phyloP scores from a whole-genome alignment of 176 grass and related monocot genomes.

The Oryza officinalis region DNA sequence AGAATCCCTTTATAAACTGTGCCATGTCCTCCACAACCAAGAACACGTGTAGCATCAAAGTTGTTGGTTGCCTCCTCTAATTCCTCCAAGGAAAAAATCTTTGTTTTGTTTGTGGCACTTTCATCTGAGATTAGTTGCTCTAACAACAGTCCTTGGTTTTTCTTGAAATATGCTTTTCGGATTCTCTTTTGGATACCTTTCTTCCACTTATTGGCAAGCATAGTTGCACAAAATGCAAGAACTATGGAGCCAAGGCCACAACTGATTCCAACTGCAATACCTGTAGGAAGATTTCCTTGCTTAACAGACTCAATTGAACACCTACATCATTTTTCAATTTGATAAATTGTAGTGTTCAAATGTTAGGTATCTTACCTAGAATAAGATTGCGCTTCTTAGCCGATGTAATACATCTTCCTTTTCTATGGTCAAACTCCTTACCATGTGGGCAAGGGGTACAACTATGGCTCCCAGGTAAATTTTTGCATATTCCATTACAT shows the following conservation, averaged over 20 bases:
- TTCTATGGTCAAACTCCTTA: background rate
- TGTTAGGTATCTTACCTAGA: background rate
- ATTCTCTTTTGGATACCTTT: background rate
- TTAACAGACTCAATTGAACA: no score
- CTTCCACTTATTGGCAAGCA: background rate
- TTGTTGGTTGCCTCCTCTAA: slow-evolving; percentile 39
- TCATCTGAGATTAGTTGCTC: slow-evolving; percentile 17
- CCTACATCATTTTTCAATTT: background rate
- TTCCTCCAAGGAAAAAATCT: slow-evolving; percentile 40
- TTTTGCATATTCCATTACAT: background rate
- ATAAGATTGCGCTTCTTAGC: background rate
- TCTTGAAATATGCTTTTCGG: background rate
- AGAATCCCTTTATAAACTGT: background rate
- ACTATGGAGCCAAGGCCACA: background rate
- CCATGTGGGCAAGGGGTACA: background rate
- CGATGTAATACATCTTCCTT: background rate
- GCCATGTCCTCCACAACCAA: slow-evolving; percentile 26
- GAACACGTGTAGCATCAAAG: slow-evolving; percentile 24
- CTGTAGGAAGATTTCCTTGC: background rate
- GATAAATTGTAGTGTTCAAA: background rate
- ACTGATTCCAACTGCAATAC: background rate
- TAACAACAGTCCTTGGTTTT: background rate
- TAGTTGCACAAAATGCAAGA: background rate
- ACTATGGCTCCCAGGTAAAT: background rate
- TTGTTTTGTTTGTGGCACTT: background rate